Evolutionary conservation across 371 early-diverging fungal species (phyloP), one percentile per base, ranked within the genome.

Genomic region (Globomyces sp.): DNA sequence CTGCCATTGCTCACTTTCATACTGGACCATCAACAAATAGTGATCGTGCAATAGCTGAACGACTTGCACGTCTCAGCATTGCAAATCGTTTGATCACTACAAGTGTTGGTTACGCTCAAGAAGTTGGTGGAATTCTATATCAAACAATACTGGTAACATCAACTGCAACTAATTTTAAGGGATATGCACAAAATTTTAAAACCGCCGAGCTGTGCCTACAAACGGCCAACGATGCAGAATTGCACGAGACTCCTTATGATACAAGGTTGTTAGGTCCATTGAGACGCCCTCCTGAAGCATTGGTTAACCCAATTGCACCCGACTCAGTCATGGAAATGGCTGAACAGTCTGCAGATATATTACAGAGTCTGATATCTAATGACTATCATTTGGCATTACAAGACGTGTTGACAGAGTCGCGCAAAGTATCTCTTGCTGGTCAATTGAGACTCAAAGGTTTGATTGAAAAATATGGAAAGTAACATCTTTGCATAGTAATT

Each of bases 1-100:
- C 57, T 40, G 78, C 80, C 2, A 73, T 83, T 43, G 83, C 85
- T 1, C 81, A 83, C 65, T 80, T 77, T 65, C 83, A 84, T 62
- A 74, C 78, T 10, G 70, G 71, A 6, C 72, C 78, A 39, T 59
- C 57, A 0, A 36, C 72, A 10, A 41, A 63, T 0, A 58, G 70
- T 3, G 78, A 77, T 36, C 65, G 71, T 24, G 74, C 74, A 0
- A 63, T 81, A 1, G 81, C 76, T 3, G 83, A 81, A 57, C 55
- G 83, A 11, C 60, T 79, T n/a, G 70, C 80, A 2, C 50, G 81
- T 2, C 58, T 77, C 2, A 44, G 58, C 45, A 44, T 75, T 4
- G 73, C 76, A 8, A 74, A 70, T 47, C 67, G 63, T 4, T 36
- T 71, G 11, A 67, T 71, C 0, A 55, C 57, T 5, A 57, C 65